Conservation (phyloP, 1,284 basidiomycete species). For the Rhodotorula mucilaginosa region DNA sequence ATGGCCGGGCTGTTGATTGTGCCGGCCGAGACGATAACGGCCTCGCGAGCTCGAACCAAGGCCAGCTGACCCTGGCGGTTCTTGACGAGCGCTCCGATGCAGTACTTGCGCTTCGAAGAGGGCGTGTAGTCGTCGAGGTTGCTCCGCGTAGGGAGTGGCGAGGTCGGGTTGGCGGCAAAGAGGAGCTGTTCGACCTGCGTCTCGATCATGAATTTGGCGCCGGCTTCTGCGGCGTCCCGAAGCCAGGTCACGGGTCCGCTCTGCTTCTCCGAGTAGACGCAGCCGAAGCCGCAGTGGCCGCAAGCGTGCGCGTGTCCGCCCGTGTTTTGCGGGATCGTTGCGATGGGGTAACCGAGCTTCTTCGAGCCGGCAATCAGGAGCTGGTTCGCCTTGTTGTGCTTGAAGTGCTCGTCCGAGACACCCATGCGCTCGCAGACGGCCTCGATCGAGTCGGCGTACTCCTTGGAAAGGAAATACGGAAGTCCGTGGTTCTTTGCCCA, state of each 20-base stretch:
- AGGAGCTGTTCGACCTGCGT: slow-evolving; percentile 50
- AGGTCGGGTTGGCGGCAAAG: slow-evolving; percentile 39
- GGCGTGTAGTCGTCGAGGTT: slow-evolving; percentile 35
- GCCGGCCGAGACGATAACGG: slow-evolving; percentile 51
- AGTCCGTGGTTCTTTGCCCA: slow-evolving; percentile 50
- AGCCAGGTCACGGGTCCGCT: slow-evolving; percentile 49
- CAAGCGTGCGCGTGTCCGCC: slow-evolving; percentile 50
- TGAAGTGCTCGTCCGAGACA: slow-evolving; percentile 46
- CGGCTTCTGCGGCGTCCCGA: slow-evolving; percentile 49
- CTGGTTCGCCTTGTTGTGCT: slow-evolving; percentile 50
- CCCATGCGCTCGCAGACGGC: slow-evolving; percentile 51
- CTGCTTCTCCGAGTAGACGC: slow-evolving; percentile 49
- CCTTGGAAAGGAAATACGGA: slow-evolving; percentile 48
- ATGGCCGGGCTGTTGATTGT: slow-evolving; percentile 53
- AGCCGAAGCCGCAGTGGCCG: slow-evolving; percentile 51
- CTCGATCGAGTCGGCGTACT: slow-evolving; percentile 49
- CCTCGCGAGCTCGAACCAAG: slow-evolving; percentile 47
- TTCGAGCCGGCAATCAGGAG: slow-evolving; percentile 46
- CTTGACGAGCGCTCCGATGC: slow-evolving; percentile 43
- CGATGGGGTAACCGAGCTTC: slow-evolving; percentile 34
- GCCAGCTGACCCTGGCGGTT: slow-evolving; percentile 41
- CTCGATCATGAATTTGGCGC: slow-evolving; percentile 48
- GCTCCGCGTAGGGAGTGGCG: slow-evolving; percentile 17
- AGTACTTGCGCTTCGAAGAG: slow-evolving; percentile 19
- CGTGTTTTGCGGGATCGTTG: slow-evolving; percentile 48